Conservation (phyloP, 1,284 basidiomycete species). For the Irpex rosettiformis region DNA sequence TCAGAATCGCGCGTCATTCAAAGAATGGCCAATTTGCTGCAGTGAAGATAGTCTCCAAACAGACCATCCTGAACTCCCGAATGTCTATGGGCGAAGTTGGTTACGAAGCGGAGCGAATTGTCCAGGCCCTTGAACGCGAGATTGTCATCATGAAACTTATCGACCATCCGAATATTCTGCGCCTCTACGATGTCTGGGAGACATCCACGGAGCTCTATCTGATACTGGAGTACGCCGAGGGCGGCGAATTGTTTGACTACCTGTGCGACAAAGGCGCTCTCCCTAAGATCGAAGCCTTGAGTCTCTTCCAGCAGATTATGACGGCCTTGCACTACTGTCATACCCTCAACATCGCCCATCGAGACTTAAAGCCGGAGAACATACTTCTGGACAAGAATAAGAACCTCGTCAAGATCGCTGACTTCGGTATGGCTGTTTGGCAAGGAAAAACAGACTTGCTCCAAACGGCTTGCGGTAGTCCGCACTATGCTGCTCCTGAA, state of each 20-base stretch:
- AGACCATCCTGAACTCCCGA: slow-evolving; percentile 61
- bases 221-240: slow-evolving; percentile 96
- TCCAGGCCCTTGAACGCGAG: slow-evolving; percentile 90
- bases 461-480: slow-evolving; percentile 91
- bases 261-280: slow-evolving; percentile 86
- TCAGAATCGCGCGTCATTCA: slow-evolving; percentile 87
- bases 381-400: slow-evolving; percentile 80
- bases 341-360: slow-evolving; percentile 94
- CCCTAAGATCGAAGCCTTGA: slow-evolving; percentile 77
- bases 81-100: slow-evolving; percentile 70
- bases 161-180: slow-evolving; percentile 94
- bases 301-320: slow-evolving; percentile 97
- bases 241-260: slow-evolving; percentile 96
- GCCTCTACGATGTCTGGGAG: slow-evolving; percentile 97
- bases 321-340: slow-evolving; percentile 95
- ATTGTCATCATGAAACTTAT: slow-evolving; percentile 99
- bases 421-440: slow-evolving; percentile 99
- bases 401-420: slow-evolving; percentile 91
- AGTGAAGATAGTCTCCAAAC: slow-evolving; percentile 95
- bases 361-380: slow-evolving; percentile 98
- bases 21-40: slow-evolving; percentile 90
- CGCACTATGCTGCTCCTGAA: slow-evolving; percentile 98
- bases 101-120: slow-evolving; percentile 62
- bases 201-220: slow-evolving; percentile 88
- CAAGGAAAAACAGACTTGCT: slow-evolving; percentile 69